Conservation (phyloP, 1,284 basidiomycete species). For the Boletus sp. region DNA sequence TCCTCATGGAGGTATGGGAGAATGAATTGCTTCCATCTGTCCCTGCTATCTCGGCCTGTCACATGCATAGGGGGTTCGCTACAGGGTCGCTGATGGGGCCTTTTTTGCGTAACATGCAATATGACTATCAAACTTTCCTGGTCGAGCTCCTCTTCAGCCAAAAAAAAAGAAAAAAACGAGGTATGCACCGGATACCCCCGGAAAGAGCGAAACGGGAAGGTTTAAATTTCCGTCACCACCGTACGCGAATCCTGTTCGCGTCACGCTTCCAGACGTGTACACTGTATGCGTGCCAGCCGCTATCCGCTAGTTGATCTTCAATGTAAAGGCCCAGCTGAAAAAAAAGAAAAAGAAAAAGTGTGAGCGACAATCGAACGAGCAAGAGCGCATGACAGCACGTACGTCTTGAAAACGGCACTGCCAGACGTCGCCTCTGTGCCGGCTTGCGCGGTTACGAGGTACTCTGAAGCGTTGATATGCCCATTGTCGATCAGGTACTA, state of each 20-base stretch:
- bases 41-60: neutral
- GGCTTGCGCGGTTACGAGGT: constrained; percentile 41
- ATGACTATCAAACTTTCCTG: too few relatives aligned
- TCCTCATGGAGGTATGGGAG: too few relatives aligned
- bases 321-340: constrained; percentile 39
- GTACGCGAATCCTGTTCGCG: neutral
- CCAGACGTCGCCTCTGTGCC: constrained; percentile 44
- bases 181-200: neutral
- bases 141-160: too few relatives aligned
- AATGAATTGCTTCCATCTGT: neutral
- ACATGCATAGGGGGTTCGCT: too few relatives aligned
- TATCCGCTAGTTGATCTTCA: constrained; percentile 36
- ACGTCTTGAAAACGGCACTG: constrained; percentile 40
- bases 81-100: too few relatives aligned
- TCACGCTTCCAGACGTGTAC: neutral
- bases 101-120: too few relatives aligned
- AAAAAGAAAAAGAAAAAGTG: neutral
- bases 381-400: constrained; percentile 17
- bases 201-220: neutral
- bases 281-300: neutral
- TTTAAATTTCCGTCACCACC: too few relatives aligned
- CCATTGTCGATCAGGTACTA: constrained; percentile 51
- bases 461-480: constrained; percentile 42
- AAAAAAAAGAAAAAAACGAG: neutral
- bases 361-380: neutral